phyloP scores from a whole-genome alignment of 2,329 filamentous ascomycete genomes.

The Calonectria leucothoes region DNA sequence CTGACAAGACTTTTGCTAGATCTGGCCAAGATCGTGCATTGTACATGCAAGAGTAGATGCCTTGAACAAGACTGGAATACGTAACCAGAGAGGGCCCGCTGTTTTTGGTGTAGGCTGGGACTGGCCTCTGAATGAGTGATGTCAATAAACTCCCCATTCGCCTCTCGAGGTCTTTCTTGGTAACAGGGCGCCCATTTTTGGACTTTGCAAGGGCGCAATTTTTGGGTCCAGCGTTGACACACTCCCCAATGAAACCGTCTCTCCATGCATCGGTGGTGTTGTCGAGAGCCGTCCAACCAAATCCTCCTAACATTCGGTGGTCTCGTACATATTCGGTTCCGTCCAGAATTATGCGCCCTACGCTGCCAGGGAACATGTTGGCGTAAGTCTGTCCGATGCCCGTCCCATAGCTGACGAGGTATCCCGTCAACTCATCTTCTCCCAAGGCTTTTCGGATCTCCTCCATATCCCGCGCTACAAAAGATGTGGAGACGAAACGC shows the following conservation, averaged over 20 bases:
- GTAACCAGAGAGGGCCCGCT: slow-evolving; percentile 59
- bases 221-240: slow-evolving; percentile 58
- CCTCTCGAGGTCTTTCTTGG: slow-evolving; percentile 48
- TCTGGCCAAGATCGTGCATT: slow-evolving; percentile 53
- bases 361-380: slow-evolving; percentile 60
- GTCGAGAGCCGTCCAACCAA: slow-evolving; percentile 60
- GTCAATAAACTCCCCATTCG: slow-evolving; percentile 54
- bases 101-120: slow-evolving; percentile 50
- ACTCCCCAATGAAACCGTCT: slow-evolving; percentile 63
- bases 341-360: slow-evolving; percentile 61
- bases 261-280: slow-evolving; percentile 61
- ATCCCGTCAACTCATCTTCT: slow-evolving; percentile 60
- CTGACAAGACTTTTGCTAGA: slow-evolving; percentile 9
- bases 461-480: slow-evolving; percentile 61
- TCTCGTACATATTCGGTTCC: slow-evolving; percentile 61
- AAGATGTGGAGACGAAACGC: slow-evolving; percentile 59
- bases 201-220: slow-evolving; percentile 57
- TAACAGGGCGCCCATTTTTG: slow-evolving; percentile 42
- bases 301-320: slow-evolving; percentile 57
- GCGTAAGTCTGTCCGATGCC: slow-evolving; percentile 64
- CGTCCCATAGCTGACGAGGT: slow-evolving; percentile 64
- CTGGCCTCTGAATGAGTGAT: slow-evolving; percentile 52
- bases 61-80: slow-evolving; percentile 54
- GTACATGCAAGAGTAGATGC: slow-evolving; percentile 57
- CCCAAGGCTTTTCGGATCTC: slow-evolving; percentile 58